A percentile compares a stretch with the other conserved stretches of the same genome.
These are phyloP conservation scores for Starmerella khaoyaiensis DNA, from an alignment of 805 yeast genomes.

Conservation along the genomic window DNA sequence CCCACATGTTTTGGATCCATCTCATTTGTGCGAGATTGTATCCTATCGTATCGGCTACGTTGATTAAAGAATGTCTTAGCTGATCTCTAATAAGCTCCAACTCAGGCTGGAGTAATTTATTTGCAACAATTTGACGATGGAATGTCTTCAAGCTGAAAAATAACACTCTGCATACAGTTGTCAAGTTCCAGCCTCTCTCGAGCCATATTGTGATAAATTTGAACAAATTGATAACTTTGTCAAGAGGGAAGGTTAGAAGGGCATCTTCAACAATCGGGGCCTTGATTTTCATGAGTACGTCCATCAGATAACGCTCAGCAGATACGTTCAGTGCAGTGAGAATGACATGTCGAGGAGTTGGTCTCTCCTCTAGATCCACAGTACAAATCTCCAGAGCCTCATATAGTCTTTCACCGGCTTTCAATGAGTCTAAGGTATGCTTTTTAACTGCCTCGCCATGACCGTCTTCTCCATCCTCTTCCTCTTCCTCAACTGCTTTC, in stretches of 20 bases:
- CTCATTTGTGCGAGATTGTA: constrained; percentile 73
- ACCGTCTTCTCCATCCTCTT: constrained; percentile 35
- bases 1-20: constrained; percentile 67
- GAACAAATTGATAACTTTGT: constrained; percentile 59
- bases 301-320: constrained; percentile 71
- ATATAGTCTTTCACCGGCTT: constrained; percentile 85
- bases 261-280: constrained; percentile 90
- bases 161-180: constrained; percentile 59
- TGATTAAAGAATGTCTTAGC: constrained; percentile 43
- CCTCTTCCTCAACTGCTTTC: constrained; percentile 18
- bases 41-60: constrained; percentile 52
- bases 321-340: constrained; percentile 54
- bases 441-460: constrained; percentile 45
- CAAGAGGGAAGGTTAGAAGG: constrained; percentile 76
- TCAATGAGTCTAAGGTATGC: constrained; percentile 81
- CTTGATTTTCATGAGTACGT: constrained; percentile 53
- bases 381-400: constrained; percentile 81
- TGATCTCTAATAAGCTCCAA: constrained; percentile 49
- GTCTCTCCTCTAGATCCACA: constrained; percentile 43
- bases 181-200: constrained; percentile 35
- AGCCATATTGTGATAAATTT: constrained; percentile 70
- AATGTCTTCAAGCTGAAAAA: constrained; percentile 63
- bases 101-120: constrained; percentile 36
- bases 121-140: constrained; percentile 58
- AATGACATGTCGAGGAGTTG: constrained; percentile 44